Base-by-base conservation (phyloP, 768 basidiomycete species). In the Leccinum olivaceopallidum region DNA sequence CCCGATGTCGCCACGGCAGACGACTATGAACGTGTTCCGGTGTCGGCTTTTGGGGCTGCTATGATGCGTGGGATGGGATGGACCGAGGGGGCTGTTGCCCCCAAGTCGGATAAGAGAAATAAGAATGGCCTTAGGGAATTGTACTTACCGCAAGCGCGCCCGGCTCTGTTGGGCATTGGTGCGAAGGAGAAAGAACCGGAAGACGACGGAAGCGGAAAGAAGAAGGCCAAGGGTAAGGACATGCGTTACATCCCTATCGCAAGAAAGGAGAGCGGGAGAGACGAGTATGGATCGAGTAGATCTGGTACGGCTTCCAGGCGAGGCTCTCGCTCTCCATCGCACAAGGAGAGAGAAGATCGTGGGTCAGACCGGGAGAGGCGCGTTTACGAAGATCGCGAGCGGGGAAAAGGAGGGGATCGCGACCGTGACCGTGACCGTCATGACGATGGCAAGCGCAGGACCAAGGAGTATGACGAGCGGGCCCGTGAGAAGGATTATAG, bases 21-120 rank as follows among this genome's bases (percentile, higher is more conserved):
- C 0, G 96, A 95, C 73, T 99, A 98, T 70, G 85, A 85, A 37
- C 89, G 94, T 20, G 85, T 98, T 0, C 97, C 97, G 0, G 88
- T 99, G 16, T 88, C 90, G 6, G 89, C 92, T 58, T 99, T 98
- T 65, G 96, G 97, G 6, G 87, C 90, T 5, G 97, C 97, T 7
- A 83, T 98, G 66, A 80, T 97, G 5, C 84, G 95, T 50, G 96
- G 96, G 0, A 98, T 98, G 97, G 95, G 95, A 3, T 98, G 94
- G 94, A 91, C 91, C 61, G 87, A 90, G 37, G 90, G 91, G 1
- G 83, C 83, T 4, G 85, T 88, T 5, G 92, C 91, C 3, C 81
- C 86, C 24, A 80, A 83, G 52, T 58, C 49, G 49, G 86, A 83
- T 39, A 79, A 83, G 9, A 81, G 85, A 16, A 81, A 65, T 2